A percentile compares a stretch with the other conserved stretches of the same genome.
phyloP scores from a whole-genome alignment of 2,329 filamentous ascomycete species.

The Ceratocystis colombiana region DNA sequence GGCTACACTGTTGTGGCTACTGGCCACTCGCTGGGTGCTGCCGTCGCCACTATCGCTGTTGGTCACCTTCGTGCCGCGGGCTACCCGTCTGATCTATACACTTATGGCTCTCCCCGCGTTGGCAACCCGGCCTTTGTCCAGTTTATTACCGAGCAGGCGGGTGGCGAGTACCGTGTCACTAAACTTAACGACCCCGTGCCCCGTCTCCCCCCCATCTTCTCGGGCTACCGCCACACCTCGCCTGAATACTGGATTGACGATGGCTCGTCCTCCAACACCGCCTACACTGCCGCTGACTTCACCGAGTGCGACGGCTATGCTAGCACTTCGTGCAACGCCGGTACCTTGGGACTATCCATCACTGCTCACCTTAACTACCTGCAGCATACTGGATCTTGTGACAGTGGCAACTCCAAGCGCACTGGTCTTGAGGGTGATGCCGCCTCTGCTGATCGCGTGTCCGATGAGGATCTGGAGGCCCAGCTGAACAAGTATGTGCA shows the following conservation, averaged over 20 bases:
- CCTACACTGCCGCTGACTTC: constrained; percentile 36
- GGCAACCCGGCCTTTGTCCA: constrained; percentile 47
- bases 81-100: constrained; percentile 43
- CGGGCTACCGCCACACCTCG: constrained; percentile 55
- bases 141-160: constrained; percentile 45
- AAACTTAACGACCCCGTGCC: constrained; percentile 59
- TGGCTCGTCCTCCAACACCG: constrained; percentile 31
- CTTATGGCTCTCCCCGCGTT: constrained; percentile 56
- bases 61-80: constrained; percentile 45
- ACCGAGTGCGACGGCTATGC: constrained; percentile 41
- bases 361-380: constrained; percentile 44
- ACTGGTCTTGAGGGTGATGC: constrained; percentile 17
- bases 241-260: constrained; percentile 57
- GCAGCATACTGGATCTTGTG: constrained; percentile 36
- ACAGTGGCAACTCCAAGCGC: constrained; percentile 12
- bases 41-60: constrained; percentile 51
- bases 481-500: constrained; percentile 34
- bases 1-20: constrained; percentile 47
- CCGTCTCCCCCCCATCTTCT: constrained; percentile 50
- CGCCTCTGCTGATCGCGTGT: constrained; percentile 26
- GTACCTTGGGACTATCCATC: constrained; percentile 38
- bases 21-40: constrained; percentile 60
- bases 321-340: constrained; percentile 44
- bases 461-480: constrained; percentile 35
- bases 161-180: constrained; percentile 53